Base-by-base conservation (phyloP, 129 eudicot species). In the Heracleum sosnowskyi region DNA sequence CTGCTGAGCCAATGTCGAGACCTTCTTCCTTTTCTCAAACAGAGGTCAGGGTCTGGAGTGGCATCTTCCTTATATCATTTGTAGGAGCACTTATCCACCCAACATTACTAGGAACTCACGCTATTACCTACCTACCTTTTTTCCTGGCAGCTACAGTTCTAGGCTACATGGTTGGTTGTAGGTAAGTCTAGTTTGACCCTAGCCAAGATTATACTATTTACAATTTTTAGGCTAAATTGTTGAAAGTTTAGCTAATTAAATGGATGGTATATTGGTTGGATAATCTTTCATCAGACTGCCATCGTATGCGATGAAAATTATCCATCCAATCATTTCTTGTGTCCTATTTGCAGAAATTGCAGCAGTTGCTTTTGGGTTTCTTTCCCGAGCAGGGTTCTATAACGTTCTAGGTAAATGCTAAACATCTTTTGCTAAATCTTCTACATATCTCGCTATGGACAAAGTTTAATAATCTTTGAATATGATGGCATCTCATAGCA, bases 291-390 rank as follows among this genome's bases (percentile, higher is more conserved):
- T 74, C 90, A 91, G 97, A 97, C 83, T 93, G 63, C 97, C 98
- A 77, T 77, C 96, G 77, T 89, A 49, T 71, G 80, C 85, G 80
- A 95, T 86, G 87, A 95, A 81, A 88, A 86, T 90, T 74, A 85
- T 95, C 82, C 99, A 95, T 85, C 99, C 99, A 78, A 95, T 95
- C 62, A 92, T 95, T 46, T 88, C 91, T 75, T 95, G 99, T 81
- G 91, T 96, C 35, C 72, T 95, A 72, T 86, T 97, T 31, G 97
- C 97, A 37, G 97, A 87, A 69, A 83, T 92, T 20, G 97, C 99
- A 20, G 99, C 99, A 39, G 85, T 80, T 46, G 97, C 92, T 79
- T 95, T 85, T 84, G 97, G 92, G 63, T 81, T 86, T 63, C 72
- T 95, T 74, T 90, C 99, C 10, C 60, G 75, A 47, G 83, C 84